Conservation (phyloP, 352 stramenopile genomes). For the Peronosclerospora sorghi region DNA sequence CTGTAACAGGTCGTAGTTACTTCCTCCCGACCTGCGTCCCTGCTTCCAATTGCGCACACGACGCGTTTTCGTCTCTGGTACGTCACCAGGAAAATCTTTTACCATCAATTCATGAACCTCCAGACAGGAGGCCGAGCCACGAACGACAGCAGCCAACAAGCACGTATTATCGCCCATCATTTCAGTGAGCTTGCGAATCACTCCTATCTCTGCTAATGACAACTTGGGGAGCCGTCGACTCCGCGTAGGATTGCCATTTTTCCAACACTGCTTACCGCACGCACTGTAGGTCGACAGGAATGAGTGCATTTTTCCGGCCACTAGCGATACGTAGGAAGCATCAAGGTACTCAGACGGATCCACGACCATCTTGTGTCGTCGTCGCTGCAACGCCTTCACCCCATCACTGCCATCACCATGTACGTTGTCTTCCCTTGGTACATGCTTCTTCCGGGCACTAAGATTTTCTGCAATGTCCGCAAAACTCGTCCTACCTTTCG, state of each 20-base stretch:
- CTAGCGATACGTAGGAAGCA: conserved; percentile 28
- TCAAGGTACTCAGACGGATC: conserved; percentile 47
- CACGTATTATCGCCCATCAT: conserved; percentile 55
- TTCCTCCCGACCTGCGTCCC: conserved; percentile 20
- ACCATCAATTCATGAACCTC: conserved; percentile 34
- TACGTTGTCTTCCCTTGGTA: background rate
- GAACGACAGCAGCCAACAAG: conserved; percentile 43
- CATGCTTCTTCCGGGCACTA: background rate
- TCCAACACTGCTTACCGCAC: conserved; percentile 36
- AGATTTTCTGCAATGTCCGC: background rate
- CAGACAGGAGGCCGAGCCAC: conserved; percentile 25
- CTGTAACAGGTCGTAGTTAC: conserved; percentile 49
- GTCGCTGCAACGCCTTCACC: background rate
- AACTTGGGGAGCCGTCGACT: background rate
- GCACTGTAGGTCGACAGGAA: conserved; percentile 16
- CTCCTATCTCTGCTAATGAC: conserved; percentile 23
- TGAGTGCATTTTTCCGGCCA: conserved; percentile 30
- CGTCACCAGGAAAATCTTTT: conserved; percentile 15
- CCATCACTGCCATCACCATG: background rate
- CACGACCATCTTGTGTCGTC: conserved; percentile 1
- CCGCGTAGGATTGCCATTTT: background rate
- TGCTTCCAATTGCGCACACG: conserved; percentile 33
- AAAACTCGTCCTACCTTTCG: background rate
- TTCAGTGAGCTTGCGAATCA: conserved; percentile 45
- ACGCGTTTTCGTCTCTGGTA: conserved; percentile 2